A percentile compares a stretch with the other conserved stretches of the same genome.
phyloP scores from a whole-genome alignment of 805 yeast genomes.

The Ogataea glucozyma region DNA sequence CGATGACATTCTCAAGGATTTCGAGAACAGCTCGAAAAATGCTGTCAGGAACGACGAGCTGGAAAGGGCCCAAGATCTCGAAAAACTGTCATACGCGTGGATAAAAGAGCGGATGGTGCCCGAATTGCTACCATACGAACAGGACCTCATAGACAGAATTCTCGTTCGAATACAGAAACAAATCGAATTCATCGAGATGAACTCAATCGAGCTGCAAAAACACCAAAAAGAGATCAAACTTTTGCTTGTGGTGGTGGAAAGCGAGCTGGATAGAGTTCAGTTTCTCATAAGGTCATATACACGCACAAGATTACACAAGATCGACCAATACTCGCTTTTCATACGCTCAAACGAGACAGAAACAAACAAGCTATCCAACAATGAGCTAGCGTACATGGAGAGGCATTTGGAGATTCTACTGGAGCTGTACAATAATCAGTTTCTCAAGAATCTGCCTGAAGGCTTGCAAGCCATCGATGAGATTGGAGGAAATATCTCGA shows the following conservation, averaged over 20 bases:
- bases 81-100: slow-evolving; percentile 65
- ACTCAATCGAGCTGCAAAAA: slow-evolving; percentile 73
- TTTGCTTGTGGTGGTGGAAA: slow-evolving; percentile 81
- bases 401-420: slow-evolving; percentile 64
- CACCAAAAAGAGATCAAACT: slow-evolving; percentile 68
- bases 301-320: slow-evolving; percentile 71
- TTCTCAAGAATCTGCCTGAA: slow-evolving; percentile 67
- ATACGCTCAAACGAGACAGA: slow-evolving; percentile 48
- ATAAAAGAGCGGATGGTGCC: slow-evolving; percentile 84
- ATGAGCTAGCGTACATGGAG: slow-evolving; percentile 68
- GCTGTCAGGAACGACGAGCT: slow-evolving; percentile 26
- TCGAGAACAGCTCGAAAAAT: slow-evolving; percentile 44
- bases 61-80: slow-evolving; percentile 39
- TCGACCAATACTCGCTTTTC: slow-evolving; percentile 67
- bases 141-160: slow-evolving; percentile 55
- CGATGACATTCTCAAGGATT: slow-evolving; percentile 69
- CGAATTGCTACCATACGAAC: slow-evolving; percentile 76
- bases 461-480: slow-evolving; percentile 76
- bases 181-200: slow-evolving; percentile 73
- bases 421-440: slow-evolving; percentile 65
- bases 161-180: slow-evolving; percentile 63
- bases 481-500: slow-evolving; percentile 60
- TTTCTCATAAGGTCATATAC: slow-evolving; percentile 80
- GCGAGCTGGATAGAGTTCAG: slow-evolving; percentile 85
- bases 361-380: slow-evolving; percentile 48